Conservation (phyloP, 2,329 filamentous ascomycete species). For the Pyricularia sp. region DNA sequence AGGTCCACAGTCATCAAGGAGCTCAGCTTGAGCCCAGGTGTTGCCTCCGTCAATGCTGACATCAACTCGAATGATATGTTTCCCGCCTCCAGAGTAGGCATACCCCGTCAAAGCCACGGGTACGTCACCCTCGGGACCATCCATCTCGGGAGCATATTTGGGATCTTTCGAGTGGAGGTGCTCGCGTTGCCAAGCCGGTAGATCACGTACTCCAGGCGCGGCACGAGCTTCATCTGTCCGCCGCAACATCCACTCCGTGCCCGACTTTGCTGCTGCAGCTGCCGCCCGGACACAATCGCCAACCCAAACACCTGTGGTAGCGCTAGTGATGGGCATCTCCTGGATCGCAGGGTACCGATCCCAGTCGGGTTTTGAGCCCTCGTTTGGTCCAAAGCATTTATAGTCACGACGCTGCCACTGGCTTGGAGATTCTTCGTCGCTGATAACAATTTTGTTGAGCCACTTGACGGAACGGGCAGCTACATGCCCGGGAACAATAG, state of each 20-base stretch:
- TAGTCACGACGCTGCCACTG: constrained; percentile 57
- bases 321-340: constrained; percentile 56
- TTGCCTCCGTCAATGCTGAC: constrained; percentile 49
- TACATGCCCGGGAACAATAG: constrained; percentile 51
- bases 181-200: constrained; percentile 8
- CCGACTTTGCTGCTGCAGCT: not conserved
- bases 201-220: constrained; percentile 7
- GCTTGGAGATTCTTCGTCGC: constrained; percentile 51
- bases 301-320: constrained; percentile 41
- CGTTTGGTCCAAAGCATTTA: constrained; percentile 55
- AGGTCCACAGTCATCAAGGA: constrained; percentile 34
- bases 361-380: constrained; percentile 45
- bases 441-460: constrained; percentile 49
- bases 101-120: constrained; percentile 42
- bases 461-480: constrained; percentile 58
- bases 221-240: constrained; percentile 6
- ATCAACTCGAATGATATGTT: constrained; percentile 54
- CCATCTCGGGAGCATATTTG: not conserved
- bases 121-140: constrained; percentile 5
- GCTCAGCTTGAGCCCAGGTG: constrained; percentile 50
- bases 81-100: constrained; percentile 55
- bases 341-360: constrained; percentile 50
- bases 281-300: constrained; percentile 19
- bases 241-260: constrained; percentile 2
- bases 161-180: not conserved